Evolutionary conservation across 139 green algal species (phyloP).

Genomic region (Asterochloris sp.): DNA sequence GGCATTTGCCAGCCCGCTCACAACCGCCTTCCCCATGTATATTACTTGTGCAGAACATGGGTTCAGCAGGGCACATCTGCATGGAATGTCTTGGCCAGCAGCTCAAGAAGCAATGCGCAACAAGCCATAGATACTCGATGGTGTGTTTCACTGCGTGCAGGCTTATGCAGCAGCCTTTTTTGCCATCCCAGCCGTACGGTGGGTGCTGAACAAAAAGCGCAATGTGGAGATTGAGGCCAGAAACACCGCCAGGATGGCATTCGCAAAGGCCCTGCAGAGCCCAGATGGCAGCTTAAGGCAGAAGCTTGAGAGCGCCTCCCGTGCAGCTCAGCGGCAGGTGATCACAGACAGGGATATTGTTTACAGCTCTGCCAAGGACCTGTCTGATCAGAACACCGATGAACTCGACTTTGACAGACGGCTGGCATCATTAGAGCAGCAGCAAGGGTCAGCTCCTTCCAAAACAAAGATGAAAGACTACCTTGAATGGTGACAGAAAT

Average conservation of each 20-base stretch:
- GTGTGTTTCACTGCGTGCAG: slow-evolving; percentile 23
- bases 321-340: slow-evolving; percentile 2
- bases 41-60: not conserved
- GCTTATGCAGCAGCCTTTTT: slow-evolving; percentile 90
- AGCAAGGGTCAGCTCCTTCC: too few relatives aligned
- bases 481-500: too few relatives aligned
- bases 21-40: not conserved
- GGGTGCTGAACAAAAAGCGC: slow-evolving; percentile 31
- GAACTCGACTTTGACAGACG: slow-evolving; percentile 8
- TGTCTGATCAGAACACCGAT: slow-evolving; percentile 1
- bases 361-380: slow-evolving; percentile 21
- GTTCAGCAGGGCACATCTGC: not conserved
- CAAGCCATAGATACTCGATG: not conserved
- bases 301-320: slow-evolving; percentile 9
- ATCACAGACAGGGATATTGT: slow-evolving; percentile 22
- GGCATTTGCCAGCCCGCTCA: not conserved
- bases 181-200: slow-evolving; percentile 71
- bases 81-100: too few relatives aligned
- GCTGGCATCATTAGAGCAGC: not conserved
- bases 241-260: slow-evolving; percentile 57
- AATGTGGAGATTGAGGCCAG: slow-evolving; percentile 73
- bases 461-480: too few relatives aligned
- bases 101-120: not conserved
- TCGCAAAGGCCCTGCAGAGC: not conserved
- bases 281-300: not conserved